Conservation (phyloP, 2,329 filamentous ascomycete genomes). For the Verticillium nonalfalfae region DNA sequence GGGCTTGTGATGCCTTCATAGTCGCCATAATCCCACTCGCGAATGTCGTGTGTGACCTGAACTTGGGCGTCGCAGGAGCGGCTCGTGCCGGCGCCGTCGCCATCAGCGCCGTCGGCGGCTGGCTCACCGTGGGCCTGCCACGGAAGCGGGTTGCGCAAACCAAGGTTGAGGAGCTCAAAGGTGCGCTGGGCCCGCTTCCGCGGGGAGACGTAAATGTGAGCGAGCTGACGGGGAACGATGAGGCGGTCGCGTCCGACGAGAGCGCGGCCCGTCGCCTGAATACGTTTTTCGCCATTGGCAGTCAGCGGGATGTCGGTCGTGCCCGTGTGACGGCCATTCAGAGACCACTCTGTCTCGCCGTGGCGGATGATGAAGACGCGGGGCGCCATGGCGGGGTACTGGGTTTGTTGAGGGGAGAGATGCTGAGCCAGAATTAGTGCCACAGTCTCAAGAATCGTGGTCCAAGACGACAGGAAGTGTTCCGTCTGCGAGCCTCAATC, state of each 20-base stretch:
- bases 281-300: conserved; percentile 68
- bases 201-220: conserved; percentile 84
- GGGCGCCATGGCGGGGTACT: conserved; percentile 37
- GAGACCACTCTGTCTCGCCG: conserved; percentile 93
- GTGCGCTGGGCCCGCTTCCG: conserved; percentile 79
- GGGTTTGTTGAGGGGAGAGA: neutral
- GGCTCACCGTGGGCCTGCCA: conserved; percentile 52
- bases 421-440: neutral
- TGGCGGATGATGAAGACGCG: conserved; percentile 80
- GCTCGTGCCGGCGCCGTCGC: conserved; percentile 17
- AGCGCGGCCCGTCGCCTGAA: conserved; percentile 71
- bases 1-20: conserved; percentile 76
- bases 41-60: conserved; percentile 64
- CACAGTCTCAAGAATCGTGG: too few species aligned
- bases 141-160: conserved; percentile 61
- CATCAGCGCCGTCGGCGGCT: conserved; percentile 1
- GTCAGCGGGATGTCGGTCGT: conserved; percentile 83
- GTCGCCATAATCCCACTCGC: conserved; percentile 83
- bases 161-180: conserved; percentile 80
- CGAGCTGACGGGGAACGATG: conserved; percentile 75
- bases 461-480: too few species aligned
- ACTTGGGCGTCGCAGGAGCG: conserved; percentile 52
- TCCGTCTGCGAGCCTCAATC: neutral
- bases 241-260: conserved; percentile 78
- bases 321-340: conserved; percentile 80